Percentiles rank a stretch among this genome's conserved stretches.
These are phyloP conservation scores for Globisporangium nagaii DNA, from an alignment of 352 stramenopile species.

Conservation along the genomic window DNA sequence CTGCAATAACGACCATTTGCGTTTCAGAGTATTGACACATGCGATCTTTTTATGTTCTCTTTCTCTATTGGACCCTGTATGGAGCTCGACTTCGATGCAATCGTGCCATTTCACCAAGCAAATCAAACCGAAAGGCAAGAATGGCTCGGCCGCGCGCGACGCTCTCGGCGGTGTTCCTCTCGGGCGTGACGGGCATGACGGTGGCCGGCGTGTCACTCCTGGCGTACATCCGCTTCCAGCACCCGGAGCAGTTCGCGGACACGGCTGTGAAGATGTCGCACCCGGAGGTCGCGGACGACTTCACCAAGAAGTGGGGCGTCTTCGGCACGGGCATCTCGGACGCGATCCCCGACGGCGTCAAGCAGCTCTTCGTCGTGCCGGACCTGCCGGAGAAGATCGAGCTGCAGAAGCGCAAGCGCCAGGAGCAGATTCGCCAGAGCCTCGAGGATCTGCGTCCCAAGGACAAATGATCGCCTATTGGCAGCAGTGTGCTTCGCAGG, in stretches of 20 bases:
- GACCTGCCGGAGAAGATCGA: constrained; percentile 71
- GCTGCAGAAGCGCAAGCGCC: constrained; percentile 57
- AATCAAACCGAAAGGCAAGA: background rate
- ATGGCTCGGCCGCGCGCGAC: constrained; percentile 41
- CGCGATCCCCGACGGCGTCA: constrained; percentile 58
- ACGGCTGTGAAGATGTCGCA: constrained; percentile 71
- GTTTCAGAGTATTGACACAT: too few relatives aligned
- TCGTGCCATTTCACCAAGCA: background rate
- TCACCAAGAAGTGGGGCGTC: constrained; percentile 74
- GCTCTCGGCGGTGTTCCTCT: constrained; percentile 56
- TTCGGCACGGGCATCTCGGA: constrained; percentile 78
- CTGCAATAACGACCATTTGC: too few relatives aligned
- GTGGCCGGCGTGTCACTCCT: constrained; percentile 76
- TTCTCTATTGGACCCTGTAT: too few relatives aligned
- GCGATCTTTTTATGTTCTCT: too few relatives aligned
- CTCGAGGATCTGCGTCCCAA: constrained; percentile 77
- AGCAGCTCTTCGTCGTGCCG: constrained; percentile 54
- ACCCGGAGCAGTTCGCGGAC: constrained; percentile 80
- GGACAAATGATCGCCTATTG: constrained; percentile 30
- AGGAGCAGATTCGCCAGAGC: constrained; percentile 64
- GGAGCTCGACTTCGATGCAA: too few relatives aligned
- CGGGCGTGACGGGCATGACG: constrained; percentile 76
- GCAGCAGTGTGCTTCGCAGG: background rate
- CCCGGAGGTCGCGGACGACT: constrained; percentile 68
- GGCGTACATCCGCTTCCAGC: constrained; percentile 76